Conservation (phyloP, 495 filamentous ascomycete genomes). For the Ramalina intermedia region DNA sequence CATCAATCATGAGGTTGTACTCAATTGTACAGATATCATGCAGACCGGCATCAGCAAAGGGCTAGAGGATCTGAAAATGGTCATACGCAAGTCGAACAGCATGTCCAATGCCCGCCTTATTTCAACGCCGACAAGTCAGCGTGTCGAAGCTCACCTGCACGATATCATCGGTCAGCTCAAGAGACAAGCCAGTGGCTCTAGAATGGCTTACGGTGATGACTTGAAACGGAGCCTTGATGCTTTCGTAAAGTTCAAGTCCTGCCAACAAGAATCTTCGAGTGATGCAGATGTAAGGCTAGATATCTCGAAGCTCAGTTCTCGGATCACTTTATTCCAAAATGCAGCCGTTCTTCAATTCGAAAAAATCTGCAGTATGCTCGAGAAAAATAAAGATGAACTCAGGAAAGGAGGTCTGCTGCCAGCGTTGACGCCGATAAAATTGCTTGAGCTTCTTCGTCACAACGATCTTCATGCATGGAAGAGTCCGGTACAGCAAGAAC, state of each 20-base stretch:
- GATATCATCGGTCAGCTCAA: too few relatives aligned
- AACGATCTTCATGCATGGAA: too few relatives aligned
- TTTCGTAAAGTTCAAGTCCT: slow-evolving; percentile 7
- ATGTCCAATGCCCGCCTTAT: too few relatives aligned
- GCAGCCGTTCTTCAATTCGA: slow-evolving; percentile 8
- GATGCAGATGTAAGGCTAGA: neutral
- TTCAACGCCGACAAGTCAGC: too few relatives aligned
- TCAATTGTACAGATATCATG: too few relatives aligned
- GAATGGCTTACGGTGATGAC: slow-evolving; percentile 17
- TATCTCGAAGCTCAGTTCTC: neutral
- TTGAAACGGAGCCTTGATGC: slow-evolving; percentile 18
- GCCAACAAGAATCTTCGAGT: neutral
- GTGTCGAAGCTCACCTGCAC: too few relatives aligned
- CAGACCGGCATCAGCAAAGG: too few relatives aligned
- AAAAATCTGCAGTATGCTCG: slow-evolving; percentile 17
- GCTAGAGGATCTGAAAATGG: too few relatives aligned
- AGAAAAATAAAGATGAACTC: slow-evolving; percentile 31
- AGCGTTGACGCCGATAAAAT: slow-evolving; percentile 27
- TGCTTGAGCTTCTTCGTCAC: slow-evolving; percentile 37
- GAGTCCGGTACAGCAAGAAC: neutral
- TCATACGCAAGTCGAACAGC: too few relatives aligned
- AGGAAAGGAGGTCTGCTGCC: slow-evolving; percentile 37
- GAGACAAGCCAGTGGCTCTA: too few relatives aligned
- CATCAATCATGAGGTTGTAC: too few relatives aligned
- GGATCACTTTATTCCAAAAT: slow-evolving; percentile 11